Evolutionary conservation across 2,329 filamentous ascomycete species (phyloP), one percentile per base, ranked within the genome.

Genomic region (Rutstroemia sp.): DNA sequence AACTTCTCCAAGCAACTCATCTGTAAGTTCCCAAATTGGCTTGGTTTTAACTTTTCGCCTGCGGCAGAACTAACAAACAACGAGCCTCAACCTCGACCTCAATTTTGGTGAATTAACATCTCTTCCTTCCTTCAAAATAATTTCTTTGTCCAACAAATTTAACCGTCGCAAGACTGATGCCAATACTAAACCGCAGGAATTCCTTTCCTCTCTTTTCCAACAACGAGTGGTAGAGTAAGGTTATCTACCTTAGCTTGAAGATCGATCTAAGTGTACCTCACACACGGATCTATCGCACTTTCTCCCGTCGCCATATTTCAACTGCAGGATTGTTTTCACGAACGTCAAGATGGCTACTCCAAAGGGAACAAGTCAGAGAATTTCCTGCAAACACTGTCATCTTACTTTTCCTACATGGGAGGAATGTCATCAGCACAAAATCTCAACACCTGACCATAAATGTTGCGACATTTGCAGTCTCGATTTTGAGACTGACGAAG

Each of bases 401-500:
- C 34, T 46, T 14, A 47, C 21, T 8, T 57, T 52, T 14, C 19
- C 44, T 7, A 37, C 52, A 27, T 57, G 54, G 54, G 16, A 14
- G 18, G 16, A n/a, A 21, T 52, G 19, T 7, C 37, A 46, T 23
- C 44, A 34, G 9, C 54, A 57, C 23, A 57, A 57, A n/a, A 41
- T 52, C 19, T 27, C 23, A 6, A 47, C 42, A 23, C 27, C 30
- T 19, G 16, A 53, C 3, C 54, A 57, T 16, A 53, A 41, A 21
- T 57, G 41, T 5, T 57, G 54, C 44, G 49, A 57, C 6, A 46
- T 53, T n/a, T 52, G 49, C 34, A 45, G 49, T 25, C 37, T 8
- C 18, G 54, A 57, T 23, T 57, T 57, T 18, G 37, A 57, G 14
- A 53, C 54, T 3, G 49, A 52, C 38, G 42, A 57, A 47, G 49